Conservation (phyloP, 257 asterid genomes). For the Nicotiana paniculata region DNA sequence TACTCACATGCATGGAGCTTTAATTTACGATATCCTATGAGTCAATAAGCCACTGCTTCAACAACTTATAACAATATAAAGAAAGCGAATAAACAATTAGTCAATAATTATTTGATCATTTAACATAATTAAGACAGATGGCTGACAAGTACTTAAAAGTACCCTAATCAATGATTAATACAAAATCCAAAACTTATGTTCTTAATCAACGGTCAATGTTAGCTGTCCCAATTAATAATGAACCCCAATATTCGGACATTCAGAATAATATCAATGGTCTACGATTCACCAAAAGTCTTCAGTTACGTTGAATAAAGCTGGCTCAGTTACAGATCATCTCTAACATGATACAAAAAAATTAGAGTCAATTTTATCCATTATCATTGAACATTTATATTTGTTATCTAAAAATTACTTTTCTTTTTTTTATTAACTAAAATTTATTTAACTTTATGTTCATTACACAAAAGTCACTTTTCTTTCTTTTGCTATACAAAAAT, state of each 20-base stretch:
- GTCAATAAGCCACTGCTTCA: not conserved
- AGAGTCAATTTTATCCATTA: too few relatives aligned
- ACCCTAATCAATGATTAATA: not conserved
- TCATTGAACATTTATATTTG: too few relatives aligned
- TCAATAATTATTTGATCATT: not conserved
- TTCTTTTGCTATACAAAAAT: too few relatives aligned
- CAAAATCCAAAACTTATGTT: not conserved
- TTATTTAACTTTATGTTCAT: too few relatives aligned
- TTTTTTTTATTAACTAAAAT: too few relatives aligned
- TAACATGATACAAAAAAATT: not conserved
- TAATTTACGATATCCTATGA: not conserved
- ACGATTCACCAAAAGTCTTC: conserved; percentile 8
- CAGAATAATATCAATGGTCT: conserved; percentile 10
- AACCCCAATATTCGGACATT: conserved; percentile 24
- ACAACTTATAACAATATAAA: not conserved
- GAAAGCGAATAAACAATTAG: not conserved
- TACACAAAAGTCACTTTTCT: too few relatives aligned
- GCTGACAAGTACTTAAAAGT: not conserved
- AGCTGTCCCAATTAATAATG: conserved; percentile 21
- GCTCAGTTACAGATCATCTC: conserved; percentile 13
- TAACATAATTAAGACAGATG: not conserved
- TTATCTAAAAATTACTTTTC: too few relatives aligned
- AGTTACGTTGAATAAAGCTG: not conserved
- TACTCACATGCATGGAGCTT: not conserved
- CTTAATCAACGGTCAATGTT: conserved; percentile 16